These are phyloP conservation scores for Amborella trichopoda DNA, from an alignment of 164 flowering plant genomes.

Conservation along the genomic window DNA sequence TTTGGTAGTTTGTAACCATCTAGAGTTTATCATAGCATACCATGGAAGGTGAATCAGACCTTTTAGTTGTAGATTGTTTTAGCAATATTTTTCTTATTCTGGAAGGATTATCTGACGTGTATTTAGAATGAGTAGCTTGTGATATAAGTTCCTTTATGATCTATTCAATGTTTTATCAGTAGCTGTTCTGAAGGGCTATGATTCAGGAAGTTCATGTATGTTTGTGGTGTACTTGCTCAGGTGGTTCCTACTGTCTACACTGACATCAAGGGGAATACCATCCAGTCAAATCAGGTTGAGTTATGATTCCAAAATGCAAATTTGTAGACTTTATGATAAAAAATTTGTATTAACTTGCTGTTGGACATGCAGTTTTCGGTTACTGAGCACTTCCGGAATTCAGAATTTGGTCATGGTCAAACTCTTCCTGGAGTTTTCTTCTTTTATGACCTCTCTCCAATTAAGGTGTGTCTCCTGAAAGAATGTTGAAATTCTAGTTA, in stretches of 20 bases:
- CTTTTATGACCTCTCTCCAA: slow-evolving; percentile 66
- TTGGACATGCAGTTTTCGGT: slow-evolving; percentile 50
- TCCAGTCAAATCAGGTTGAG: slow-evolving; percentile 61
- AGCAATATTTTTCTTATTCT: no score
- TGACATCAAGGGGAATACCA: slow-evolving; percentile 45
- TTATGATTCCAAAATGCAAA: background rate
- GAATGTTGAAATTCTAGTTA: no score
- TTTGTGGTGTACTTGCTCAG: slow-evolving; percentile 24
- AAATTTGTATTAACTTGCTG: background rate
- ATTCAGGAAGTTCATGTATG: no score
- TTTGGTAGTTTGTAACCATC: no score
- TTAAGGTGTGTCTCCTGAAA: slow-evolving; percentile 57
- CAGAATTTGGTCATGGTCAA: slow-evolving; percentile 23
- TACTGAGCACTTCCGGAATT: slow-evolving; percentile 53
- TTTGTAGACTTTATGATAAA: background rate
- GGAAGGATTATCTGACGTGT: no score
- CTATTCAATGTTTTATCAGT: no score
- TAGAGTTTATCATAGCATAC: no score
- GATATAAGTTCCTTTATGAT: no score
- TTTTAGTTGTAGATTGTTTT: no score
- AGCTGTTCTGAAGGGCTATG: no score
- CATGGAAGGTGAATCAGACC: no score
- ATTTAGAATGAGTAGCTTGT: no score
- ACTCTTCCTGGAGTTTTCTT: slow-evolving; percentile 62
- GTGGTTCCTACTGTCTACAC: slow-evolving; percentile 88